Evolutionary conservation across 2,329 filamentous ascomycete species (phyloP), one percentile per base, ranked within the genome.

Genomic region (Davidsoniella eucalypti): DNA sequence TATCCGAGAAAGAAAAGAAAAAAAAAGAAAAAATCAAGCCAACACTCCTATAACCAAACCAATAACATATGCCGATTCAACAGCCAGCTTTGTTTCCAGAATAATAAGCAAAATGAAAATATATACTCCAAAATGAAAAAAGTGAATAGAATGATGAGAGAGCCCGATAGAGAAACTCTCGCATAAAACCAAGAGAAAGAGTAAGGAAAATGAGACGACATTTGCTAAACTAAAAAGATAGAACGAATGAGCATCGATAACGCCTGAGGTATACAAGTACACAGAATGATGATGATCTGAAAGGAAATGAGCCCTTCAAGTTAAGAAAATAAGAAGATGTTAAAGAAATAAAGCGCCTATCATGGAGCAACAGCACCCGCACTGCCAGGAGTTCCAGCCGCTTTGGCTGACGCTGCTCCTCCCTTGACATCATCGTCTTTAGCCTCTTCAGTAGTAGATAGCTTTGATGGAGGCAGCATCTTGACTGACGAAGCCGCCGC

Each of bases 401-500:
- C 10, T 33, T 33, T 33, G 26, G 10, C 5, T 10, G 8, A 33
- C 8, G 26, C 10, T 23, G 7, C 9, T 17, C 17, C 44, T 44
- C 54, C 48, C 25, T 18, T 25, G 44, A 12, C 23, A 33, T 33
- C 26, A 12, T 5, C 10, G 26, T 33, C 26, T 33, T 33, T 33
- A 14, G 48, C 21, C 38, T 54, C 54, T 25, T 54, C 54, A 18
- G 49, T 23, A 39, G 26, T 17, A 14, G 46, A 16, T 36, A 52
- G 17, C 39, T 52, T 52, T 14, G 49, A 46, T 17, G 21, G 12
- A 10, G 49, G 14, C 3, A 49, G 40, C 23, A 40, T 12, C 39
- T 52, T 52, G 44, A 45, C 59, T 55, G 36, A 56, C 55, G 2
- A 59, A 52, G 8, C 60, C 59, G 69, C 60, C 59, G 69, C 69